A percentile compares a stretch with the other conserved stretches of the same genome.
Conservation (phyloP, 2,329 filamentous ascomycete genomes). For the Escovopsis weberi region DNA sequence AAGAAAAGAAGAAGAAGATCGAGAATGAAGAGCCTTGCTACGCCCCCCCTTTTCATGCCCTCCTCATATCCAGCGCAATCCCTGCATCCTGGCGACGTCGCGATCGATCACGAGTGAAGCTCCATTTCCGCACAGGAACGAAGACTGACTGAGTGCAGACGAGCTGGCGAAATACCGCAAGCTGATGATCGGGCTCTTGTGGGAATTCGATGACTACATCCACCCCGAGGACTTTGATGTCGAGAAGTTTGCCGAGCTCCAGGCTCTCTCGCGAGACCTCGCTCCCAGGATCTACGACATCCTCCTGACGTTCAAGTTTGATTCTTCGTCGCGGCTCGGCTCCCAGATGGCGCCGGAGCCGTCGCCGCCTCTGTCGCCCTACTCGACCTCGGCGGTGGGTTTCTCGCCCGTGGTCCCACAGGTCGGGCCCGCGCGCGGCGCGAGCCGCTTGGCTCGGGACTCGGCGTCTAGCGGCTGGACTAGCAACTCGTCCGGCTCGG, state of each 20-base stretch:
- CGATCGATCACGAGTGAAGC: no score
- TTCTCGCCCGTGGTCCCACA: slow-evolving; percentile 3
- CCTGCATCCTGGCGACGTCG: no score
- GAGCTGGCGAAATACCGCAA: slow-evolving; percentile 33
- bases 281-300: slow-evolving; percentile 35
- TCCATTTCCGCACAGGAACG: no score
- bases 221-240: slow-evolving; percentile 36
- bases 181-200: slow-evolving; percentile 35
- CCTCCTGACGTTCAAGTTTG: slow-evolving; percentile 39
- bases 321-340: slow-evolving; percentile 16
- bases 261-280: slow-evolving; percentile 31
- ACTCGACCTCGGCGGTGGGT: slow-evolving; percentile 3
- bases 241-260: slow-evolving; percentile 33
- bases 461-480: slow-evolving; percentile 11
- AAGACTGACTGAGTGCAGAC: slow-evolving; percentile 19
- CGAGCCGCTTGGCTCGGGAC: slow-evolving; percentile 11
- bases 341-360: slow-evolving; percentile 13
- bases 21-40: no score
- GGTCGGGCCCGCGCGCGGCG: background rate
- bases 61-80: no score
- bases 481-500: slow-evolving; percentile 6
- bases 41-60: no score
- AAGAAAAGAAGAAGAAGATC: no score
- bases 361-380: slow-evolving; percentile 15
- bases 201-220: slow-evolving; percentile 42